These are phyloP conservation scores for Cenchrus fungigraminus DNA, from an alignment of 176 grass and related monocot genomes.

Conservation along the genomic window DNA sequence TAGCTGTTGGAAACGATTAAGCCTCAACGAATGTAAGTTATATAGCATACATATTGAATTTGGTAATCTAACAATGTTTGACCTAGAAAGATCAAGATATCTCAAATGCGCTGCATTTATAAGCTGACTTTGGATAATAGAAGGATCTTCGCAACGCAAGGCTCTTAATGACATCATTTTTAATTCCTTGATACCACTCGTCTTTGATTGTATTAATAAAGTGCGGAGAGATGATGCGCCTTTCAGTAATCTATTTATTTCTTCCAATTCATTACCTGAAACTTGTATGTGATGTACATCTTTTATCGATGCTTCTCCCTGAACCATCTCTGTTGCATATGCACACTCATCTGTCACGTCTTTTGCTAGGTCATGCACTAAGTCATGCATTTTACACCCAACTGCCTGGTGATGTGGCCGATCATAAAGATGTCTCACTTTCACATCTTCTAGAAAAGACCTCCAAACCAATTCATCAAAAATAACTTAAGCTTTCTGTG, in stretches of 20 bases:
- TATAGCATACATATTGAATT: constrained; percentile 21
- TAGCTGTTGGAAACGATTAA: fast-evolving
- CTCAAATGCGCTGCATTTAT: constrained; percentile 1
- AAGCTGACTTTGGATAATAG: background rate
- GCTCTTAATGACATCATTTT: constrained; percentile 2
- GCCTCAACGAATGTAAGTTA: constrained; percentile 5
- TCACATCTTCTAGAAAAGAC: constrained; percentile 38
- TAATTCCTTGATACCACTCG: background rate
- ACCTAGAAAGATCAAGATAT: constrained; percentile 10
- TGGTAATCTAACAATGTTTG: background rate
- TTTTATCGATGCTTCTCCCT: background rate
- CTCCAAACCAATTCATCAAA: constrained; percentile 22
- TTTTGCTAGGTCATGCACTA: constrained; percentile 42
- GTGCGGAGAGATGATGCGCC: background rate
- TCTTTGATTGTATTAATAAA: background rate
- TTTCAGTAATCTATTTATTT: background rate
- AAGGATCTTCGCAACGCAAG: background rate
- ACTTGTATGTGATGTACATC: background rate
- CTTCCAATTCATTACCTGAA: background rate
- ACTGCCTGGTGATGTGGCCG: too few species aligned
- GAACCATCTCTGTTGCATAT: background rate
- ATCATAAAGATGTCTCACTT: background rate
- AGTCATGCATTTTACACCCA: constrained; percentile 37
- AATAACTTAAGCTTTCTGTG: background rate
- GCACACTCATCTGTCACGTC: background rate